These are phyloP conservation scores for Ophiobolus disseminans DNA, from an alignment of 2,329 filamentous ascomycete species.

Conservation along the genomic window DNA sequence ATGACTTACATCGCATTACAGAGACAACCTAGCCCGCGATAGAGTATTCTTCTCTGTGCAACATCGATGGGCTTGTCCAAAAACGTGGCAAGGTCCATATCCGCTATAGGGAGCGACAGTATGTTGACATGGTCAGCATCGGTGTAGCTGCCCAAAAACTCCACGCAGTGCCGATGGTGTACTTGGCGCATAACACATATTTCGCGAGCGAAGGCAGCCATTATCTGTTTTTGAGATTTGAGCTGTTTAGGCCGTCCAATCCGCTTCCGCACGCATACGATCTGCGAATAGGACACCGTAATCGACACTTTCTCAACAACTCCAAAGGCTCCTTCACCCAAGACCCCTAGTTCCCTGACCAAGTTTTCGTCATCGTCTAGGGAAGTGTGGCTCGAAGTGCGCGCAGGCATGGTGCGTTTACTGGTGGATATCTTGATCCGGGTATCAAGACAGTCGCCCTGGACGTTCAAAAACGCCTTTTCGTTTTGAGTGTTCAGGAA, in stretches of 20 bases:
- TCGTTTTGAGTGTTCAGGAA: neutral
- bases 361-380: conserved; percentile 18
- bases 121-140: conserved; percentile 20
- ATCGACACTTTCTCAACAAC: conserved; percentile 14
- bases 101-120: conserved; percentile 19
- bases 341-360: neutral
- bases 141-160: conserved; percentile 22
- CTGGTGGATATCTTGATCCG: neutral
- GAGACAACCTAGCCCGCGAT: conserved; percentile 13
- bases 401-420: neutral
- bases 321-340: conserved; percentile 15
- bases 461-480: conserved; percentile 2
- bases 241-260: conserved; percentile 13
- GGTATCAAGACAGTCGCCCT: conserved; percentile 2
- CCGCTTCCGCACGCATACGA: conserved; percentile 22
- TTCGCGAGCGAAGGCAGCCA: conserved; percentile 21
- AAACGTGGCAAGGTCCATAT: conserved; percentile 23
- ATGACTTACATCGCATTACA: conserved; percentile 10
- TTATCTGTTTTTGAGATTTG: conserved; percentile 15
- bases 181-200: conserved; percentile 25
- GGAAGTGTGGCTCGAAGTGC: neutral
- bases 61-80: conserved; percentile 7
- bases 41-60: conserved; percentile 3
- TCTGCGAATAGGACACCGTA: neutral
- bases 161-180: conserved; percentile 19